Base-by-base conservation (phyloP, 441 rosid genomes). In the Mallotus japonicus region DNA sequence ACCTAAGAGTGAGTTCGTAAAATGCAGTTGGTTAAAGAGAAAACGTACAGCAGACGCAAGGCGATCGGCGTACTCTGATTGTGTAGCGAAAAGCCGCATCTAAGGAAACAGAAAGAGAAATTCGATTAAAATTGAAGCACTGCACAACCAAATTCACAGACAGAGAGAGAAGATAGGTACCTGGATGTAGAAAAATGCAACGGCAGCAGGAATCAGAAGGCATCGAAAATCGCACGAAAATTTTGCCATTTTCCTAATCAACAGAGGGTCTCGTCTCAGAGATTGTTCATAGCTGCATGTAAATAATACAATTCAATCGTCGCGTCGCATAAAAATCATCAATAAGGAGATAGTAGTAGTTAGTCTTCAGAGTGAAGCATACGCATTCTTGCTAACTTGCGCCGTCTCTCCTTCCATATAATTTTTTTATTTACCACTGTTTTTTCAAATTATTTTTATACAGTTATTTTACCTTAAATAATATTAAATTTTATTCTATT, bases 51-150 rank as follows among this genome's bases (percentile, higher is more conserved):
- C 97, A 57, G 87, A 72, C 53, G 91, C 87, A 42, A 95, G 86
- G 68, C 95, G 95, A 85, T 91, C 97, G 1, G 96, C 89, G 55
- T 88, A 92, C 77, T 91, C 81, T 0, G 98, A 88, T 76, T 95
- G 98, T 24, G 97, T 88, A 13, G 89, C 77, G 72, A 92, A 95
- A 75, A 95, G 95, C 73, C 91, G 87, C 89, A 92, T 83, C 99
- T 95, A 62, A 63, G 67, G 5, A 62, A 71, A n/a, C 62, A 15
- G 44, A 0, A 56, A n/a, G 24, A 32, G 24, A 20, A 14, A 37
- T 37, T 37, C 40, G 6, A 37, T 34, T 40, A 10, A 22, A 50
- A 69, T 3, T 2, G 53, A 10, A 10, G 40, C 62, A 63, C 4
- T n/a, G 6, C 50, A 1, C 24, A 74, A 34, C 2, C 22, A 10